Evolutionary conservation across 768 basidiomycete genomes (phyloP).

Genomic region (Podaxis sp.): DNA sequence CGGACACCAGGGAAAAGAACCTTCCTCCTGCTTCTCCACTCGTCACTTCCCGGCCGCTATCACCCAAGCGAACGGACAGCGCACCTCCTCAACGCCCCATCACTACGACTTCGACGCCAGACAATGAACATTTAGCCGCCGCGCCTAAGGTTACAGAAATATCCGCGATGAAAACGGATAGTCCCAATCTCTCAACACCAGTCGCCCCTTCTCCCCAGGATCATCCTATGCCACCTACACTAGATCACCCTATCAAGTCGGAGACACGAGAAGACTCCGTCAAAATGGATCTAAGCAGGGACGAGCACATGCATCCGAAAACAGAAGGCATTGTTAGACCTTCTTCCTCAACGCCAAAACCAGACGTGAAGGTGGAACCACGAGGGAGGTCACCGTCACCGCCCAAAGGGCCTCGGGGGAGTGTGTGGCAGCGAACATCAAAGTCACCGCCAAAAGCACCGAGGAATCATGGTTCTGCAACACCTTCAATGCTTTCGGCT

Average conservation of each 20-base stretch:
- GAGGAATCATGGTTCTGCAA: conserved; percentile 2
- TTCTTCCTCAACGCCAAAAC: conserved; percentile 1
- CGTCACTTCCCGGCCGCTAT: background rate
- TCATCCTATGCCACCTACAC: background rate
- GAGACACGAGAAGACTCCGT: background rate
- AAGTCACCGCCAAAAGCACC: conserved; percentile 12
- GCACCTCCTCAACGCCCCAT: background rate
- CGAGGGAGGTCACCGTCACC: conserved; percentile 13
- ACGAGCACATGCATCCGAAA: background rate
- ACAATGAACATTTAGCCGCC: background rate
- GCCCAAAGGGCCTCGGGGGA: conserved; percentile 10
- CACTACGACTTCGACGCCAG: background rate
- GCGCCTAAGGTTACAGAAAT: background rate
- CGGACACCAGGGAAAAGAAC: background rate
- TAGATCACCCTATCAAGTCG: background rate
- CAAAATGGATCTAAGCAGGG: background rate
- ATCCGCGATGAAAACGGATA: background rate
- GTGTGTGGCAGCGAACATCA: conserved; percentile 4
- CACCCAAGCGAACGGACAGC: conserved; percentile 1
- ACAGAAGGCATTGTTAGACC: background rate
- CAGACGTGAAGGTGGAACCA: background rate
- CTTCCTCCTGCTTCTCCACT: background rate
- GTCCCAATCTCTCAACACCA: background rate
- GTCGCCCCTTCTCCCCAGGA: background rate
- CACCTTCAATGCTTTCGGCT: background rate